phyloP scores from a whole-genome alignment of 441 rosid genomes.

The Croton setiger region DNA sequence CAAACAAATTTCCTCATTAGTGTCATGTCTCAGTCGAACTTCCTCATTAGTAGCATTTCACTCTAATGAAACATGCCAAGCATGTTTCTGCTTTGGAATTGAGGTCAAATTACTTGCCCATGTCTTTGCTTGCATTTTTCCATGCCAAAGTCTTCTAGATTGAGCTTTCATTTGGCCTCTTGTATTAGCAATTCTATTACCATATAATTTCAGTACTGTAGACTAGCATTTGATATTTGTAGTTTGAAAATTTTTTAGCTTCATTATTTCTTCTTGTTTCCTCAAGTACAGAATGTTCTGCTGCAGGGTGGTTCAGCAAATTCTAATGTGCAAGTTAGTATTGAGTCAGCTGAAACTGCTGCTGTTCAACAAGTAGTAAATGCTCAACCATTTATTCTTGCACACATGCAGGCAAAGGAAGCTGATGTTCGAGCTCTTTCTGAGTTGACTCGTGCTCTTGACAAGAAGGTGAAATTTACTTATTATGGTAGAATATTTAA shows the following conservation, averaged over 20 bases:
- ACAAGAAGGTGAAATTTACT: constrained; percentile 64
- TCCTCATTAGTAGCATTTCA: constrained; percentile 1
- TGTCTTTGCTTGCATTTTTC: constrained; percentile 4
- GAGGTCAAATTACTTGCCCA: not conserved
- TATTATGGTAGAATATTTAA: too few relatives aligned
- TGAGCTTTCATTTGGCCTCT: not conserved
- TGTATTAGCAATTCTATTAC: not conserved
- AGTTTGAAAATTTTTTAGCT: not conserved
- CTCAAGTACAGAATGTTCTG: constrained; percentile 35
- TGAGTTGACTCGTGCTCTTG: constrained; percentile 58
- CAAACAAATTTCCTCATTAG: not conserved
- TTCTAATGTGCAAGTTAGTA: constrained; percentile 40
- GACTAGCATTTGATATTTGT: constrained; percentile 1
- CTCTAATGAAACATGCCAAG: not conserved
- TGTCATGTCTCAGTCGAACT: not conserved
- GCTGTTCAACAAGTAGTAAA: constrained; percentile 34
- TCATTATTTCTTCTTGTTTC: constrained; percentile 14
- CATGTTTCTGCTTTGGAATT: not conserved
- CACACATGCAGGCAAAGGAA: constrained; percentile 68
- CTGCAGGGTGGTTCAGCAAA: constrained; percentile 47
- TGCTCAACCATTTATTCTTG: constrained; percentile 44
- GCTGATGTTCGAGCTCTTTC: constrained; percentile 66
- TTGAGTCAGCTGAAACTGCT: constrained; percentile 35
- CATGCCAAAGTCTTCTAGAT: not conserved
- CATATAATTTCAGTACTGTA: constrained; percentile 1